Percentiles rank a stretch among this genome's conserved stretches.
Evolutionary conservation across 495 filamentous ascomycete species (phyloP).

Genomic region (Aspergillus sparsus): DNA sequence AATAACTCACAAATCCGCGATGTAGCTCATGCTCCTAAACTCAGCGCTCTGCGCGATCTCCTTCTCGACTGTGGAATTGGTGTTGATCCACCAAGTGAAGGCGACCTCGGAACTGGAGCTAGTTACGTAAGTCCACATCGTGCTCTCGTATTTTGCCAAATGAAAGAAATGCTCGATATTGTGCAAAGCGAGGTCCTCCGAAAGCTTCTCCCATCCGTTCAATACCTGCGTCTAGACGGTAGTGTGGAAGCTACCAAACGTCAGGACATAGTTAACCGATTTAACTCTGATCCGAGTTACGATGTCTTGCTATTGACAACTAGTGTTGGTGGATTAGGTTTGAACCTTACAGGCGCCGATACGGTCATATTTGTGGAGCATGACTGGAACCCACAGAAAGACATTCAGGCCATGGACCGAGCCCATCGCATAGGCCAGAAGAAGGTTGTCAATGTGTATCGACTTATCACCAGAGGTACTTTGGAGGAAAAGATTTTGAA

Average conservation of each 20-base stretch:
- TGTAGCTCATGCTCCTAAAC: slow-evolving; percentile 85
- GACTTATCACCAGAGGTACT: slow-evolving; percentile 90
- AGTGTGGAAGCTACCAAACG: slow-evolving; percentile 84
- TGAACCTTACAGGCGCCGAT: slow-evolving; percentile 96
- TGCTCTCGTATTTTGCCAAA: slow-evolving; percentile 96
- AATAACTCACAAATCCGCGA: slow-evolving; percentile 77
- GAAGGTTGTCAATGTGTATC: slow-evolving; percentile 99
- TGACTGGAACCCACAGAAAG: slow-evolving; percentile 99
- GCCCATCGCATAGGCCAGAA: slow-evolving; percentile 98
- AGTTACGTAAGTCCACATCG: slow-evolving; percentile 91
- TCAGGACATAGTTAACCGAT: slow-evolving; percentile 96
- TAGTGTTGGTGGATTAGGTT: slow-evolving; percentile 87
- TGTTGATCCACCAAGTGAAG: slow-evolving; percentile 53
- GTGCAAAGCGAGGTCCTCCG: slow-evolving; percentile 90
- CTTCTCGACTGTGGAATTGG: slow-evolving; percentile 96
- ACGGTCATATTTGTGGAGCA: slow-evolving; percentile 99
- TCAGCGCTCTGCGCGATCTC: slow-evolving; percentile 83
- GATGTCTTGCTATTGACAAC: slow-evolving; percentile 92
- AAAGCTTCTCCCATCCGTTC: slow-evolving; percentile 80
- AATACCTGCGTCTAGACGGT: slow-evolving; percentile 89
- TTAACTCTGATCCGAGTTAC: slow-evolving; percentile 95
- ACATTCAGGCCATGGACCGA: slow-evolving; percentile 98
- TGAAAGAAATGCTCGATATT: slow-evolving; percentile 99
- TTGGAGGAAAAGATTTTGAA: slow-evolving; percentile 97
- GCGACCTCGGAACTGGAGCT: slow-evolving; percentile 63